These are phyloP conservation scores for Cutaneotrichosporon dermatis DNA, from an alignment of 1,284 basidiomycete species.

Conservation along the genomic window DNA sequence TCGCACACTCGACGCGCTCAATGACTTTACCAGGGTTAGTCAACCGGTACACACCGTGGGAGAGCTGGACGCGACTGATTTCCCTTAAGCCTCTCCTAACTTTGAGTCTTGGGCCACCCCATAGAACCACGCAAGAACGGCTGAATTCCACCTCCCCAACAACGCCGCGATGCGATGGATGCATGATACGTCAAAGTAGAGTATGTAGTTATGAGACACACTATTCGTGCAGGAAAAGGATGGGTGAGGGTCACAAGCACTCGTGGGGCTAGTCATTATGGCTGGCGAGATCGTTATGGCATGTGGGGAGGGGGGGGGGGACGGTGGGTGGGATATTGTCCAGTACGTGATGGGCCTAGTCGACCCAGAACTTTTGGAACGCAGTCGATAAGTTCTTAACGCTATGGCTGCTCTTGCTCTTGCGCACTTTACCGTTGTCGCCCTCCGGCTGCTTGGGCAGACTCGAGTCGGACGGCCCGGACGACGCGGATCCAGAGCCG, in stretches of 20 bases:
- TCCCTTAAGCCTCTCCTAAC: neutral
- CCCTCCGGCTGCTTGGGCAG: constrained; percentile 7
- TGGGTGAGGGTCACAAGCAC: neutral
- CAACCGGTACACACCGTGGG: constrained; percentile 4
- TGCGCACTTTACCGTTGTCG: constrained; percentile 15
- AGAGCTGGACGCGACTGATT: neutral
- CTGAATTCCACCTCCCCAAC: no score
- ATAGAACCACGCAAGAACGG: no score
- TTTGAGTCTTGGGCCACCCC: no score
- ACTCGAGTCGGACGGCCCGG: constrained; percentile 4
- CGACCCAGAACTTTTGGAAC: constrained; percentile 43
- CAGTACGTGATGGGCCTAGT: constrained; percentile 15
- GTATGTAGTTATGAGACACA: neutral
- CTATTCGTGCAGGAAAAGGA: no score
- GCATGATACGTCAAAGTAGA: constrained; percentile 1
- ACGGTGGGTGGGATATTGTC: no score
- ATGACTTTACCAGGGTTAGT: constrained; percentile 8
- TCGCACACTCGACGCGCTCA: no score
- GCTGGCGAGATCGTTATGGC: no score
- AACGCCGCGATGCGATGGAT: neutral
- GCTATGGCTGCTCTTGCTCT: constrained; percentile 33
- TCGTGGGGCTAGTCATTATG: neutral
- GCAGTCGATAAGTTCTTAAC: constrained; percentile 38
- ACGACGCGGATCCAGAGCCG: constrained; percentile 12
- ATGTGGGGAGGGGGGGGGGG: no score